These are phyloP conservation scores for Clavaria fumosa DNA, from an alignment of 768 basidiomycete genomes.

Conservation along the genomic window DNA sequence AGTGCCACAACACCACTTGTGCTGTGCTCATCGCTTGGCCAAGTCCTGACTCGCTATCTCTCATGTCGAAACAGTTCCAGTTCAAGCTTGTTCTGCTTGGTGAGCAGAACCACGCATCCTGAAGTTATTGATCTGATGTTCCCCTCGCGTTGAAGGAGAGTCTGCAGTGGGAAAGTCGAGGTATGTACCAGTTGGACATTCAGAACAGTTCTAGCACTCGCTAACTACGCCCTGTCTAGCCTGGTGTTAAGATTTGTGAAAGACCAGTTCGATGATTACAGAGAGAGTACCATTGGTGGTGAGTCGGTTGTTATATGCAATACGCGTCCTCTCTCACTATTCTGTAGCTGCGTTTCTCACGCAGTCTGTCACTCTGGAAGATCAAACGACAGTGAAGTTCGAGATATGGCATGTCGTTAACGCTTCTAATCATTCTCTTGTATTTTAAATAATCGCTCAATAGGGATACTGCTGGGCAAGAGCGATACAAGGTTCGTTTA, in stretches of 20 bases:
- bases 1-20: background rate
- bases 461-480: constrained; percentile 94
- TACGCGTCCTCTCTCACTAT: constrained; percentile 6
- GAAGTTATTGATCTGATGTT: constrained; percentile 1
- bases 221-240: constrained; percentile 25
- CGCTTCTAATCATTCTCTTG: constrained; percentile 2
- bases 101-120: constrained; percentile 22
- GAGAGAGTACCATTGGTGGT: constrained; percentile 92
- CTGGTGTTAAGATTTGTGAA: constrained; percentile 93
- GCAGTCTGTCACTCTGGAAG: constrained; percentile 87
- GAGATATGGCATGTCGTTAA: constrained; percentile 73
- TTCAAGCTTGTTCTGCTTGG: constrained; percentile 96
- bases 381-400: constrained; percentile 88
- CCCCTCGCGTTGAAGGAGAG: constrained; percentile 46
- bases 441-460: constrained; percentile 5
- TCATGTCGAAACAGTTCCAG: constrained; percentile 85
- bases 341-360: constrained; percentile 84
- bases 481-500: constrained; percentile 69
- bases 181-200: constrained; percentile 26
- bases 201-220: background rate
- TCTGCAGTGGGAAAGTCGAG: constrained; percentile 96
- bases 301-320: constrained; percentile 8
- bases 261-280: constrained; percentile 90
- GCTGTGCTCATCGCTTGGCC: constrained; percentile 13
- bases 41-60: constrained; percentile 13